phyloP scores from a whole-genome alignment of 2,329 filamentous ascomycete genomes.

The Hymenoscyphus fructigenus region DNA sequence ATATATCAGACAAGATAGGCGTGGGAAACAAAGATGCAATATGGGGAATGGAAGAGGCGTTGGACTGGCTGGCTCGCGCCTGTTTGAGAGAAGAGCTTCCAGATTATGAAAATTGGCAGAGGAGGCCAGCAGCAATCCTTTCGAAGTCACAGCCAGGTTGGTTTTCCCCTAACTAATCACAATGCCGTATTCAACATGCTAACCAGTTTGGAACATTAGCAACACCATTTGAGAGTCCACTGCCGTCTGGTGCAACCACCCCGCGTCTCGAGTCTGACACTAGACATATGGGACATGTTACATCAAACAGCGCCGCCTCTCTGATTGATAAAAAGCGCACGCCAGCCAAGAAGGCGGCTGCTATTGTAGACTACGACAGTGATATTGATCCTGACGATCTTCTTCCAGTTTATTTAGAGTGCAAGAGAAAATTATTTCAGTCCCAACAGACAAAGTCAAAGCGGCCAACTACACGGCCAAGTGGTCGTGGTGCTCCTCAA shows the following conservation, averaged over 20 bases:
- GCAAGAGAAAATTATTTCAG: constrained; percentile 67
- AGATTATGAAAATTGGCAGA: constrained; percentile 59
- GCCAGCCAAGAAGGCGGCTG: constrained; percentile 21
- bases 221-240: constrained; percentile 34
- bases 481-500: constrained; percentile 14
- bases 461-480: constrained; percentile 37
- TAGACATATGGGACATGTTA: constrained; percentile 27
- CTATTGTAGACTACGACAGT: constrained; percentile 55
- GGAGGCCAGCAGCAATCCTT: constrained; percentile 23
- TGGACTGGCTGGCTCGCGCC: constrained; percentile 88
- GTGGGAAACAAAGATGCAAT: constrained; percentile 61
- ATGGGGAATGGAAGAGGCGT: constrained; percentile 83
- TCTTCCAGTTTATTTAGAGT: constrained; percentile 72
- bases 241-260: constrained; percentile 35
- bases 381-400: constrained; percentile 75
- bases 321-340: constrained; percentile 22
- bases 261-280: constrained; percentile 34
- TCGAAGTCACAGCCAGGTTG: constrained; percentile 34
- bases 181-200: constrained; percentile 10
- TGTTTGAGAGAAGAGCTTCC: constrained; percentile 68
- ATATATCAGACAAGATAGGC: constrained; percentile 63
- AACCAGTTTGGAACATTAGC: constrained; percentile 26
- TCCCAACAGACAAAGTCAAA: constrained; percentile 52
- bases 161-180: constrained; percentile 12
- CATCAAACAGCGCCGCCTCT: constrained; percentile 13